These are phyloP conservation scores for Triticum urartu DNA, from an alignment of 176 grass and related monocot genomes.

Conservation along the genomic window DNA sequence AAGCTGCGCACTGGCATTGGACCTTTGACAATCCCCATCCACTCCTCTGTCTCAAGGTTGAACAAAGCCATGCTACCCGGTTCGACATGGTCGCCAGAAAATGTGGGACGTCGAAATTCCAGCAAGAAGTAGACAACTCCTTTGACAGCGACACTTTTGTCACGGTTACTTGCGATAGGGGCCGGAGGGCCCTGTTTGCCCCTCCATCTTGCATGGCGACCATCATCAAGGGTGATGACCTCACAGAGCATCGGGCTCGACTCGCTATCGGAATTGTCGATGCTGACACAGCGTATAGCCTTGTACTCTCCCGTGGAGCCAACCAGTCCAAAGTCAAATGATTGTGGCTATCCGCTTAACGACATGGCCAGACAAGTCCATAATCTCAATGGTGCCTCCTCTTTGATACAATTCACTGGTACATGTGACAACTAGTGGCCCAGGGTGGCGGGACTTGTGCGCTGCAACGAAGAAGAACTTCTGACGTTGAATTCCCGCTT, in stretches of 20 bases:
- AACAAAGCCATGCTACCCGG: not conserved
- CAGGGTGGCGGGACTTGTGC: not conserved
- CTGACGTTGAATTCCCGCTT: no score
- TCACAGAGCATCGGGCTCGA: not conserved
- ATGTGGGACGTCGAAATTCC: not conserved
- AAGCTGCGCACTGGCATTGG: not conserved
- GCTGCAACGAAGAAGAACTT: not conserved
- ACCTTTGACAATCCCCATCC: not conserved
- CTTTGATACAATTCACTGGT: not conserved
- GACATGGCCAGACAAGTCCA: not conserved
- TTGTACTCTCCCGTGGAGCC: not conserved
- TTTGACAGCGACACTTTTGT: not conserved
- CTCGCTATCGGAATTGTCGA: not conserved
- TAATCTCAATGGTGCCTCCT: not conserved
- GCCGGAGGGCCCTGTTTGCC: not conserved
- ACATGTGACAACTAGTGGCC: not conserved
- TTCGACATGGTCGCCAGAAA: not conserved
- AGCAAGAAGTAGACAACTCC: not conserved
- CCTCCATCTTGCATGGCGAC: not conserved
- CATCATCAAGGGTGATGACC: not conserved
- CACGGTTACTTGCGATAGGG: not conserved
- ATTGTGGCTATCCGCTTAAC: not conserved
- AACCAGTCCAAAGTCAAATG: not conserved
- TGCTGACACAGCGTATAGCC: not conserved
- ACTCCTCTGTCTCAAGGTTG: not conserved